Conservation (phyloP, 805 yeast genomes). For the Nakazawaea holstii region DNA sequence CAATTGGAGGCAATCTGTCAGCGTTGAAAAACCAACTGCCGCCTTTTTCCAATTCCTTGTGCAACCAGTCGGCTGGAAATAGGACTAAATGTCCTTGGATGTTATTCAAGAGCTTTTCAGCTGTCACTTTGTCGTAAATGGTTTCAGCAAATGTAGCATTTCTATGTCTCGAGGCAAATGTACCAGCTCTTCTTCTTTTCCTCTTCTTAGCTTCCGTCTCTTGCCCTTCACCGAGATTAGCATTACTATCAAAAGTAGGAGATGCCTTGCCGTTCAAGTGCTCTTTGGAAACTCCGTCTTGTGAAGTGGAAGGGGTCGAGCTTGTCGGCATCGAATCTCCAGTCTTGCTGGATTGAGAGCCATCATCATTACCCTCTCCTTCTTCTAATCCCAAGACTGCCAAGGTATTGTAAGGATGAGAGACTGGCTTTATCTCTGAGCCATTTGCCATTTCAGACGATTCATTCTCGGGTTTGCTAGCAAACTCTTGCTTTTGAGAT, state of each 20-base stretch:
- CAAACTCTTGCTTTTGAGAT: conserved; percentile 20
- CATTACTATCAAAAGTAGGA: background rate
- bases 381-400: conserved; percentile 1
- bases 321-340: background rate
- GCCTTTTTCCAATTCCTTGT: conserved; percentile 69
- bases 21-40: conserved; percentile 95
- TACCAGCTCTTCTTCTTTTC: conserved; percentile 4
- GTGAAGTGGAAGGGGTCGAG: conserved; percentile 1
- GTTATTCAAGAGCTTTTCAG: conserved; percentile 64
- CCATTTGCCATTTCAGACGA: conserved; percentile 4
- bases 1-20: conserved; percentile 92
- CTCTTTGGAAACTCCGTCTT: background rate
- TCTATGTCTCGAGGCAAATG: conserved; percentile 8
- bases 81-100: conserved; percentile 83
- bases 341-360: background rate
- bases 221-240: background rate
- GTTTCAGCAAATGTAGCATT: conserved; percentile 1
- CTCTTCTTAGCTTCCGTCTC: background rate
- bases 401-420: background rate
- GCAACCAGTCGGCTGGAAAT: conserved; percentile 92
- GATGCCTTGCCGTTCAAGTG: background rate
- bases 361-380: background rate
- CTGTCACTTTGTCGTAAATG: conserved; percentile 60
- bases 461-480: background rate
- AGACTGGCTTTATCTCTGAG: background rate